Base-by-base conservation (phyloP, 371 early-diverging fungal genomes). In the Apophysomyces sp. region DNA sequence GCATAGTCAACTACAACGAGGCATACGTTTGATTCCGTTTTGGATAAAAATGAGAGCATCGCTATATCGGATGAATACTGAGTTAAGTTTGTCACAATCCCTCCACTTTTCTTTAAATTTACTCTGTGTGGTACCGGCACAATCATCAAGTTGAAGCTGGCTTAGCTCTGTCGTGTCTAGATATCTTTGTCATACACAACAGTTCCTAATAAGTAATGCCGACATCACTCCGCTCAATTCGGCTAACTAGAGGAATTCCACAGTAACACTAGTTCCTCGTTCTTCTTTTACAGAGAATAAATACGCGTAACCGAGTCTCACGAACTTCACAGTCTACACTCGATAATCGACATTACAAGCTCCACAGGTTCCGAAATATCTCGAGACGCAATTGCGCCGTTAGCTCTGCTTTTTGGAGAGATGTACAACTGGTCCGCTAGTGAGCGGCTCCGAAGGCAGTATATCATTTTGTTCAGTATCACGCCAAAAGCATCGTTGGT, bases 1-100 rank as follows among this genome's bases (percentile, higher is more conserved):
- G 65, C 61, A 62, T 64, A 62, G 60, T 64, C 65, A 57, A 69
- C 64, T 58, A 64, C 62, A 2, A 69, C 69, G 60, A 69, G 69
- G 58, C 65, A 44, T 44, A 44, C 18, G 13, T 44, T 44, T 44
- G 44, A 6, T 18, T 44, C 21, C 18, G 44, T 44, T 44, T 44
- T 44, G 18, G 44, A 44, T 44, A 44, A 44, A 40, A 44, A 44
- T 44, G 44, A 44, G 44, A 44, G 44, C 44, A 44, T 44, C 44
- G 44, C 44, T 44, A 44, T 44, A 44, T 44, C 18, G 44, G 8
- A 44, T 44, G 18, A 3, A 8, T 44, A 44, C 44, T 21, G 44
- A 44, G 44, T 18, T 44, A 44, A 44, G 44, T 44, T 44, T 44
- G 8, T 44, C 18, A 44, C 44, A 44, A 44, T 44, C 44, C 40